Evolutionary conservation across 2,329 filamentous ascomycete genomes (phyloP).

Genomic region (Juglanconis oblonga): DNA sequence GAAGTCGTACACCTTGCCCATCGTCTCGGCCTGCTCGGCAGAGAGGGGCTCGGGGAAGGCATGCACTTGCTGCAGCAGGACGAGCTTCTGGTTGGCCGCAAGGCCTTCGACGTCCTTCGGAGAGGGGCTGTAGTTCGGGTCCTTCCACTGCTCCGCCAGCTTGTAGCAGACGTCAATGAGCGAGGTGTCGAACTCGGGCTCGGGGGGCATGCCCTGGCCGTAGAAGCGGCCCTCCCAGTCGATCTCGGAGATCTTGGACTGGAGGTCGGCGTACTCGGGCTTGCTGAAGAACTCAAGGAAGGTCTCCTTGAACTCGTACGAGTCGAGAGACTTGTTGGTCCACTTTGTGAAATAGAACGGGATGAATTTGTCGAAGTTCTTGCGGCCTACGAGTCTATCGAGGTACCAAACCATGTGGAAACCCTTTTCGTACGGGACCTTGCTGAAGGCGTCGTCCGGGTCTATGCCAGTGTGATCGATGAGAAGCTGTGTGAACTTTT

Average conservation of each 20-base stretch:
- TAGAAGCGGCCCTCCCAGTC: conserved; percentile 93
- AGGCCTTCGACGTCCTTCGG: conserved; percentile 69
- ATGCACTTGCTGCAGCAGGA: conserved; percentile 79
- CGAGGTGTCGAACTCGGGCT: conserved; percentile 86
- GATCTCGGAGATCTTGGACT: conserved; percentile 65
- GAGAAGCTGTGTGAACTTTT: conserved; percentile 91
- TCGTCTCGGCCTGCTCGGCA: conserved; percentile 61
- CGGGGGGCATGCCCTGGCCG: conserved; percentile 81
- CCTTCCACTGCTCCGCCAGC: conserved; percentile 78
- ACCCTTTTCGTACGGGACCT: conserved; percentile 92
- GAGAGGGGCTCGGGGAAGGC: conserved; percentile 62
- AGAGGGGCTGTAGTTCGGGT: conserved; percentile 61
- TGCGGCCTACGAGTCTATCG: conserved; percentile 77
- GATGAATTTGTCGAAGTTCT: conserved; percentile 94
- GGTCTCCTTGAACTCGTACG: conserved; percentile 88
- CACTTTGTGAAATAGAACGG: conserved; percentile 89
- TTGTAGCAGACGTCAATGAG: conserved; percentile 83
- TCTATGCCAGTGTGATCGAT: conserved; percentile 85
- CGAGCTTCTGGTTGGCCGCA: conserved; percentile 83
- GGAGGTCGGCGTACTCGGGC: conserved; percentile 59
- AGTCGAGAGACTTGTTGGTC: conserved; percentile 83
- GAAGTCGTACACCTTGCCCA: conserved; percentile 75
- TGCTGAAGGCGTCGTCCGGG: conserved; percentile 93
- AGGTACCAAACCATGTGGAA: conserved; percentile 92
- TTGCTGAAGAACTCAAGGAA: conserved; percentile 79